Percentiles rank a stretch among this genome's conserved stretches.
phyloP scores from a whole-genome alignment of 768 basidiomycete species.

The Pleurotus cornucopiae region DNA sequence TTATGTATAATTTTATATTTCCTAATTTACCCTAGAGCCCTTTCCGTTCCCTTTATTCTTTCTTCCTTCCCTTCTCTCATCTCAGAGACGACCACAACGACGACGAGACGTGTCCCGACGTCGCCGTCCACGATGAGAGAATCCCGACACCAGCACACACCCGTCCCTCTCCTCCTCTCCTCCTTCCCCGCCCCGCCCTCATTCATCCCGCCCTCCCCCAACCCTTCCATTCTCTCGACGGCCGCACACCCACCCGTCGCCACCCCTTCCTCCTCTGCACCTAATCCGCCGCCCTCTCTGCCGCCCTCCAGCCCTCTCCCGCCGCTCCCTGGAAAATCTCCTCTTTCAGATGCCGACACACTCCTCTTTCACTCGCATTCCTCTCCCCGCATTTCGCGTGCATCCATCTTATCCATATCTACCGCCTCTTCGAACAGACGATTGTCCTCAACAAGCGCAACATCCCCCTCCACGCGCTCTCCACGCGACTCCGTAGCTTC shows the following conservation, averaged over 20 bases:
- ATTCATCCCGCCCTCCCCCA: constrained; percentile 14
- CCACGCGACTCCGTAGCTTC: constrained; percentile 9
- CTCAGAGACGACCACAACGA: neutral
- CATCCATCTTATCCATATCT: neutral
- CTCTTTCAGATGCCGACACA: constrained; percentile 7
- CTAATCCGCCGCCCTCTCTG: constrained; percentile 10
- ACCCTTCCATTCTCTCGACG: neutral
- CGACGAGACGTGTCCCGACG: neutral
- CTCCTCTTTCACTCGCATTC: constrained; percentile 6
- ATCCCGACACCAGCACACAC: neutral
- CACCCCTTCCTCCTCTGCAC: neutral
- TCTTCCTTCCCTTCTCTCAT: neutral
- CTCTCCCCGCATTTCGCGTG: constrained; percentile 2
- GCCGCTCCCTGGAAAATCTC: constrained; percentile 8
- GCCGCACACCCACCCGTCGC: neutral
- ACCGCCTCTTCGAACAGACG: neutral
- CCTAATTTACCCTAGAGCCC: neutral
- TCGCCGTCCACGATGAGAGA: neutral
- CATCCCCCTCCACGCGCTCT: constrained; percentile 16
- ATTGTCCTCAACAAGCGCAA: neutral
- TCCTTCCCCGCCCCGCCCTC: constrained; percentile 39
- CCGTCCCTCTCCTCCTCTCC: constrained; percentile 26
- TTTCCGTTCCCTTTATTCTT: neutral
- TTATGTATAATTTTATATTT: neutral
- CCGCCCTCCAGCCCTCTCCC: constrained; percentile 8